These are phyloP conservation scores for Ogataea populi-albae DNA, from an alignment of 805 yeast genomes.

Conservation along the genomic window DNA sequence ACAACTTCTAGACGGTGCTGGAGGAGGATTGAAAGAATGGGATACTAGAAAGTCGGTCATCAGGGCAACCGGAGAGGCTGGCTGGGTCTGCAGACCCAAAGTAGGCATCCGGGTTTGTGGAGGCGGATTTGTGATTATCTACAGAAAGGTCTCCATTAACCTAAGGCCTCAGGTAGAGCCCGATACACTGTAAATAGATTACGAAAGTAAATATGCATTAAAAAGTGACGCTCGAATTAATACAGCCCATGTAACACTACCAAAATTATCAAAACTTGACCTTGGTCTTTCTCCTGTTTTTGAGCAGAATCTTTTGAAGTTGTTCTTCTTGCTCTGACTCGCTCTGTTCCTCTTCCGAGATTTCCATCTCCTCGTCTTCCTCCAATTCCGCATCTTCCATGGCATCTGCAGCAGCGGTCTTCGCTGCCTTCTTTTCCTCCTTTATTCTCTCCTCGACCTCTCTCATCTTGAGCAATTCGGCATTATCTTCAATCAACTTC, in stretches of 20 bases:
- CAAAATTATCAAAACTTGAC: constrained; percentile 41
- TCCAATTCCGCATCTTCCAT: constrained; percentile 46
- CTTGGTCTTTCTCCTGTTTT: constrained; percentile 52
- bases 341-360: constrained; percentile 39
- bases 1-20: constrained; percentile 46
- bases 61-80: constrained; percentile 39
- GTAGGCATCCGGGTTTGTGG: constrained; percentile 47
- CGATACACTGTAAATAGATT: constrained; percentile 1
- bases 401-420: constrained; percentile 45
- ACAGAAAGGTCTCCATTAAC: constrained; percentile 30
- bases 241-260: no score
- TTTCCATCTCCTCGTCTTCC: constrained; percentile 48
- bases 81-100: constrained; percentile 47
- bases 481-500: constrained; percentile 84
- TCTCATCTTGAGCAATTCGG: constrained; percentile 86
- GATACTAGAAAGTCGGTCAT: constrained; percentile 40
- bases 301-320: constrained; percentile 49
- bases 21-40: constrained; percentile 53
- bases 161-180: not conserved
- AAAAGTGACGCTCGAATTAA: no score
- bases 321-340: constrained; percentile 42
- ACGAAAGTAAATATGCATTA: no score
- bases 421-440: constrained; percentile 68
- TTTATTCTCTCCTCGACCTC: constrained; percentile 83
- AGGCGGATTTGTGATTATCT: constrained; percentile 50